Conservation (phyloP, 306 rosid species). For the Erythrophleum fordii region DNA sequence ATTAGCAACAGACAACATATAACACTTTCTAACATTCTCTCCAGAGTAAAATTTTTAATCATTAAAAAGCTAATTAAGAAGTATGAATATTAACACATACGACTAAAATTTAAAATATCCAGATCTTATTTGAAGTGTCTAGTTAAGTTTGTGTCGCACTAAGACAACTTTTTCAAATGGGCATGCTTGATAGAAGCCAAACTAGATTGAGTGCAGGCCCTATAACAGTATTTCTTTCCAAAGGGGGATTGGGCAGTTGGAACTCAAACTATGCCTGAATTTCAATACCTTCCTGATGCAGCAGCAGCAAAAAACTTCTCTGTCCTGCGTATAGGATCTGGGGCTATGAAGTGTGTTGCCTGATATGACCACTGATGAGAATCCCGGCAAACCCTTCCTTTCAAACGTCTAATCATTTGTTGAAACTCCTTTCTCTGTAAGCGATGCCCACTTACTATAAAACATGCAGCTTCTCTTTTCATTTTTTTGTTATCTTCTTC, state of each 20-base stretch:
- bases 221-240: neutral
- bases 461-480: constrained; percentile 59
- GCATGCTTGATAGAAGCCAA: neutral
- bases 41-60: neutral
- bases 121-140: neutral
- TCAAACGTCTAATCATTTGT: constrained; percentile 69
- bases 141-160: neutral
- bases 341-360: constrained; percentile 87
- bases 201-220: neutral
- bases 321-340: constrained; percentile 81
- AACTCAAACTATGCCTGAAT: neutral
- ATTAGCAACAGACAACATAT: neutral
- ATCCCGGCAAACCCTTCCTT: constrained; percentile 82
- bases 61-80: neutral
- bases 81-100: neutral
- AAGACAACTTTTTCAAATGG: neutral
- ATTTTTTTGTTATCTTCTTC: constrained; percentile 41
- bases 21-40: neutral
- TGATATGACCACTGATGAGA: constrained; percentile 98
- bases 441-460: constrained; percentile 79
- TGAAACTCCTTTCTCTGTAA: constrained; percentile 82
- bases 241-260: neutral
- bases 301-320: constrained; percentile 94
- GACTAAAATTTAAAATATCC: neutral
- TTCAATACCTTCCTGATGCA: constrained; percentile 89